These are phyloP conservation scores for Penicillium malachiteum DNA, from an alignment of 495 filamentous ascomycete genomes.

Conservation along the genomic window DNA sequence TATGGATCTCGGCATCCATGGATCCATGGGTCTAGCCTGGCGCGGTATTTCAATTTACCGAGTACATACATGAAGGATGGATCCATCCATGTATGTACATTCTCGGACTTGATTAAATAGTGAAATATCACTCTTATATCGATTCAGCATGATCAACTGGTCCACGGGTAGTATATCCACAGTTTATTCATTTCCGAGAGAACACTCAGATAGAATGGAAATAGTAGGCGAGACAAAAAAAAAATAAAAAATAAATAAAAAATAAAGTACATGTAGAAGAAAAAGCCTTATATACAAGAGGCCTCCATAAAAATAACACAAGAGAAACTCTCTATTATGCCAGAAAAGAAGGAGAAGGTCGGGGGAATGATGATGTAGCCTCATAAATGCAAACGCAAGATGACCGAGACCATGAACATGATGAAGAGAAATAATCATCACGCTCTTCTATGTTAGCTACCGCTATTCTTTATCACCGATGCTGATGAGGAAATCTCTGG, in stretches of 20 bases:
- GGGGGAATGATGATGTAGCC: not conserved
- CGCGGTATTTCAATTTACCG: no score
- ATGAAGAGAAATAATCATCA: not conserved
- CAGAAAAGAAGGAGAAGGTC: not conserved
- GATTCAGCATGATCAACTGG: no score
- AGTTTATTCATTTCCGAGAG: not conserved
- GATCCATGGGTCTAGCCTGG: no score
- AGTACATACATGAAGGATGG: no score
- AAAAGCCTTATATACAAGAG: not conserved
- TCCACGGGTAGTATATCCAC: no score
- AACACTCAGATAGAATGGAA: not conserved
- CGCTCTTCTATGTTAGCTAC: slow-evolving; percentile 19
- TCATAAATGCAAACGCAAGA: not conserved
- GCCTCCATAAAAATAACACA: not conserved
- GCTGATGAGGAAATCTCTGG: slow-evolving; percentile 75
- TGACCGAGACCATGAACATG: slow-evolving; percentile 1
- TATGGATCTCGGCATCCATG: no score
- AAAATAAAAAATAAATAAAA: no score
- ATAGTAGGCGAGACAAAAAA: not conserved
- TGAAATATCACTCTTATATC: no score
- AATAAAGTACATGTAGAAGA: no score
- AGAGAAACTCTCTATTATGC: no score
- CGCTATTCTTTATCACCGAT: slow-evolving; percentile 44
- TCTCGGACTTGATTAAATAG: no score
- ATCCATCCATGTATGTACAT: no score